Base-by-base conservation (phyloP, 768 basidiomycete species). In the Naganishia antarctica region DNA sequence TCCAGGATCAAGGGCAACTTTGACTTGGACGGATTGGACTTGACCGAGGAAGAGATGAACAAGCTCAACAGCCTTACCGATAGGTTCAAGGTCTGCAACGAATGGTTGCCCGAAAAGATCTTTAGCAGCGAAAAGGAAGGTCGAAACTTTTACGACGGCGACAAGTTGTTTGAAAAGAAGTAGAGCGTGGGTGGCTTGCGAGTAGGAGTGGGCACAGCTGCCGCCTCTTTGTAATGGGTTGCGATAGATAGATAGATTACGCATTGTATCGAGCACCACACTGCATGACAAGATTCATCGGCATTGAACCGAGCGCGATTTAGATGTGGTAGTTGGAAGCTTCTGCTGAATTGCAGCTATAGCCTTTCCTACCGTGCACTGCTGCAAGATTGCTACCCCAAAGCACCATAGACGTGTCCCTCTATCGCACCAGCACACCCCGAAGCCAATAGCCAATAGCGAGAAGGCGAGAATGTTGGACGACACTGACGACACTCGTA, bases 1-100 rank as follows among this genome's bases (percentile, higher is more conserved):
- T 51, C 59, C 25, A 61, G 70, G 25, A 68, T 71, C 68, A 61
- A 57, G 40, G 65, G 34, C 44, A 71, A 71, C 66, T 65, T 62
- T 12, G 47, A 64, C 47, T 34, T 71, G 25, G 61, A 65, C 51
- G 68, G 68, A 11, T 45, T 69, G 50, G 59, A 64, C 29, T 61
- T 71, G 29, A 46, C 68, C 21, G 25, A 60, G 13, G 68, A 65
- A 50, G 70, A 71, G 44, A 62, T 68, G 58, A 46, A 68, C 25
- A 51, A 60, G 49, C 46, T 68, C 37, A 61, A 51, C 67, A 21
- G 23, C 45, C 21, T 60, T 5, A 37, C 64, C n/a, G 67, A 68
- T 21, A 31, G 67, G 40, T 68, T 68, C 63, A 68, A 68, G 67
- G 63, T 62, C 60, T 51, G 67, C 51, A 61, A 68, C 53, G 58